Conservation (phyloP, 768 basidiomycete genomes). For the Phylloporus rhodoxanthus region DNA sequence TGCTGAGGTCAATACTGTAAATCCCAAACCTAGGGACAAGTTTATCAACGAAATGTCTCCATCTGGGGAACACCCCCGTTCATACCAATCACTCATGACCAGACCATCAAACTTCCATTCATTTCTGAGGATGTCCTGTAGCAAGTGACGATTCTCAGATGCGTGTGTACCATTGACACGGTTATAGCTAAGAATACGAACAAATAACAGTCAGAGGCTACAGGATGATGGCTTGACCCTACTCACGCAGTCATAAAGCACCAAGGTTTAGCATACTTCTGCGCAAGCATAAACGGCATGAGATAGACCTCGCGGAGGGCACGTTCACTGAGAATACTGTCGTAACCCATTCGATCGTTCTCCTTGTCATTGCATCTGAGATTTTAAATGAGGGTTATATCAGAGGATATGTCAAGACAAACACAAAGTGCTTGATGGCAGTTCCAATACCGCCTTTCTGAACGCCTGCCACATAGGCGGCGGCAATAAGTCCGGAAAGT, state of each 20-base stretch:
- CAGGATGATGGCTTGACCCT: background rate
- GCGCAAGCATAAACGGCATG: slow-evolving; percentile 56
- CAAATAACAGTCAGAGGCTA: background rate
- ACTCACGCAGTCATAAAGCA: slow-evolving; percentile 58
- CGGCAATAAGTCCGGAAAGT: slow-evolving; percentile 63
- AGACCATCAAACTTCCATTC: slow-evolving; percentile 74
- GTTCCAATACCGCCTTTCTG: slow-evolving; percentile 72
- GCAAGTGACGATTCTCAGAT: slow-evolving; percentile 56
- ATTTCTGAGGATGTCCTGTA: slow-evolving; percentile 56
- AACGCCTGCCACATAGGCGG: slow-evolving; percentile 70
- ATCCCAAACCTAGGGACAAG: slow-evolving; percentile 54
- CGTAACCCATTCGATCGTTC: slow-evolving; percentile 62
- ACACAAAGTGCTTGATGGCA: slow-evolving; percentile 81
- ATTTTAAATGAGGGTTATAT: background rate
- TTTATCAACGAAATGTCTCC: background rate
- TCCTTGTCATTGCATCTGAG: slow-evolving; percentile 75
- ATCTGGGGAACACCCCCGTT: background rate
- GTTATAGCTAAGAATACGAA: slow-evolving; percentile 46
- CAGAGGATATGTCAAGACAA: slow-evolving; percentile 10
- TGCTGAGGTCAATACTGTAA: slow-evolving; percentile 55
- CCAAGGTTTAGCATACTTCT: slow-evolving; percentile 49
- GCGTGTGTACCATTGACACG: slow-evolving; percentile 72
- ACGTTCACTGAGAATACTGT: slow-evolving; percentile 44
- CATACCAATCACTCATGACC: slow-evolving; percentile 80
- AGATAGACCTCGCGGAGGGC: slow-evolving; percentile 57